A percentile compares a stretch with the other conserved stretches of the same genome.
Evolutionary conservation across 345 rosid genomes (phyloP).

Genomic region (Ceriops zippeliana): DNA sequence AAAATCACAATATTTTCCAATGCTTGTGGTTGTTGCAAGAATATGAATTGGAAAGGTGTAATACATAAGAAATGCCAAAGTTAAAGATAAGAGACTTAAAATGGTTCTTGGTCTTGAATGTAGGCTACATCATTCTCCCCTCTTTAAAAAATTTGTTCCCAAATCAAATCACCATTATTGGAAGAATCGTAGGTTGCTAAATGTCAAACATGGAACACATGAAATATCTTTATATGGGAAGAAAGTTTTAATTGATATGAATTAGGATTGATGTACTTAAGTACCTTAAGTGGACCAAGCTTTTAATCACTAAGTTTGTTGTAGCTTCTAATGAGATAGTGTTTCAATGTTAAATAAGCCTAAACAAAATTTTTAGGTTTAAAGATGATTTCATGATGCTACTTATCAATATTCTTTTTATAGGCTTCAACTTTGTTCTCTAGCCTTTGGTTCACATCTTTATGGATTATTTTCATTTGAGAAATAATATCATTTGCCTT

Average conservation of each 20-base stretch:
- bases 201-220: conserved; percentile 1
- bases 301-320: not conserved
- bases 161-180: not conserved
- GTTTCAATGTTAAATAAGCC: not conserved
- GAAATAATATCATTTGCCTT: not conserved
- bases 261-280: not conserved
- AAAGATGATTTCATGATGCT: not conserved
- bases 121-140: not conserved
- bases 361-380: conserved; percentile 1
- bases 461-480: not conserved
- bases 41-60: no score
- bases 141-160: not conserved
- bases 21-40: no score
- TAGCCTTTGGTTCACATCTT: no score
- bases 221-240: not conserved
- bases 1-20: no score
- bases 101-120: no score
- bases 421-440: not conserved
- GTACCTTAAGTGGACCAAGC: not conserved
- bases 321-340: not conserved
- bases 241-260: not conserved
- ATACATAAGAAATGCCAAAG: no score
- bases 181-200: not conserved
- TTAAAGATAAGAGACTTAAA: no score
- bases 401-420: not conserved